A percentile compares a stretch with the other conserved stretches of the same genome.
Evolutionary conservation across 208 protist species (phyloP).

Genomic region (Acanthamoeba lenticulata): DNA sequence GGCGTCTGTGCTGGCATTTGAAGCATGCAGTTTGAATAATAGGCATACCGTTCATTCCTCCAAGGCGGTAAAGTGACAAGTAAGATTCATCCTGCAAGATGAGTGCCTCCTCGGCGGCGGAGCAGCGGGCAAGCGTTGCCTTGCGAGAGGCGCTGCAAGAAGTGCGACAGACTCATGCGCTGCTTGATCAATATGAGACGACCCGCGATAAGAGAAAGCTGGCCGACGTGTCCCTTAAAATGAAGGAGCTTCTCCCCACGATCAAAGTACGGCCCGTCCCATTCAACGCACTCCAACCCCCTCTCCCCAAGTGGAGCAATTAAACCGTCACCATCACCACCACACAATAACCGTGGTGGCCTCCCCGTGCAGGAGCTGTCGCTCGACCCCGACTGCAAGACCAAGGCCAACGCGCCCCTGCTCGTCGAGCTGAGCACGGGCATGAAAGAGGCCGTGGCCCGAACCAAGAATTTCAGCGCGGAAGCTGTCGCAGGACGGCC

Average conservation of each 20-base stretch:
- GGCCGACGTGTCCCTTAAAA: conserved; percentile 46
- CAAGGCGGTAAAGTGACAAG: background rate
- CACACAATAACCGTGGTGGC: background rate
- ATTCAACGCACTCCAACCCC: too few relatives aligned
- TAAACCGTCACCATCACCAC: background rate
- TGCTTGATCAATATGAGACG: background rate
- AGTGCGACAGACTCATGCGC: background rate
- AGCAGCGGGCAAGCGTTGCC: background rate
- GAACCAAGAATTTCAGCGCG: background rate
- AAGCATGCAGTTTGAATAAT: too few relatives aligned
- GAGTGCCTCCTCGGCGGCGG: background rate
- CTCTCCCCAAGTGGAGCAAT: background rate
- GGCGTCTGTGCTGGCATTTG: too few relatives aligned
- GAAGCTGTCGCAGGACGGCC: background rate
- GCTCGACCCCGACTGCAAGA: background rate
- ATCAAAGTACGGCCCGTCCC: background rate
- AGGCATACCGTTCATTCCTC: background rate
- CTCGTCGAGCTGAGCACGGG: conserved; percentile 25
- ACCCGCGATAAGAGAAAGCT: conserved; percentile 12
- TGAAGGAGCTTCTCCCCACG: conserved; percentile 29
- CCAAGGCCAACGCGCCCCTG: conserved; percentile 15
- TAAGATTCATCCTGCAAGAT: background rate
- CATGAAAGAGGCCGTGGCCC: conserved; percentile 32
- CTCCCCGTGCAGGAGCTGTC: background rate
- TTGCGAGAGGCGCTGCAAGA: background rate